Conservation (phyloP, 1,139 yeast genomes). For the Geotrichum europaeum region DNA sequence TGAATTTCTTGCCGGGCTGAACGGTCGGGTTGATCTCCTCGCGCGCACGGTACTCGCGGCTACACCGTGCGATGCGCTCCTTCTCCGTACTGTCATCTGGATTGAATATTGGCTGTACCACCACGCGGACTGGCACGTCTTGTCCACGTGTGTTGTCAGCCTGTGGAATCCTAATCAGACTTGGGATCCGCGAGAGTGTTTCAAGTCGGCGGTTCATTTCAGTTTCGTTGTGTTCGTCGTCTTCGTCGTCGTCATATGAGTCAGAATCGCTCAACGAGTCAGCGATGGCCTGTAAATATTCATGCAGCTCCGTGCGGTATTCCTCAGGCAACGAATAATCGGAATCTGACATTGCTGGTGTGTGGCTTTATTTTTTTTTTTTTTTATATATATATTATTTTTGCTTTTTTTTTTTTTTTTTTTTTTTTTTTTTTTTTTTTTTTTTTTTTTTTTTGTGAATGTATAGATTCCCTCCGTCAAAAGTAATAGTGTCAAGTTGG, state of each 20-base stretch:
- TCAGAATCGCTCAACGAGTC: not conserved
- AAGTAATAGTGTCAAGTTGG: conserved; percentile 2
- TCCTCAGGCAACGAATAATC: not conserved
- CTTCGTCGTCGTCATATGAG: not conserved
- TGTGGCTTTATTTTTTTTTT: not conserved
- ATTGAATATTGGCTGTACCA: not conserved
- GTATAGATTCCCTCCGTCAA: conserved; percentile 10
- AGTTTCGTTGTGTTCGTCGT: not conserved
- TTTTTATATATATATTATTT: too few species aligned
- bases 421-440: not conserved
- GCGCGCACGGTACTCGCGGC: not conserved
- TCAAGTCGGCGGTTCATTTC: not conserved
- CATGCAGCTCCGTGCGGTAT: not conserved
- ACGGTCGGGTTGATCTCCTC: not conserved
- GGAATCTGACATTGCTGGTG: not conserved
- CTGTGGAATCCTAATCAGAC: not conserved
- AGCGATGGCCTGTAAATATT: not conserved
- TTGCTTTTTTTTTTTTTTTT: too few species aligned
- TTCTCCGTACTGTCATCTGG: not conserved
- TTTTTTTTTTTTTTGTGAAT: not conserved
- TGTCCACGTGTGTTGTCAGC: not conserved
- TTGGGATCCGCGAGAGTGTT: not conserved
- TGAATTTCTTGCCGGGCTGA: not conserved
- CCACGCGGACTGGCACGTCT: not conserved
- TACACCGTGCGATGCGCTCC: not conserved